Evolutionary conservation across 371 early-diverging fungal species (phyloP).

Genomic region (Chytridiales sp.): DNA sequence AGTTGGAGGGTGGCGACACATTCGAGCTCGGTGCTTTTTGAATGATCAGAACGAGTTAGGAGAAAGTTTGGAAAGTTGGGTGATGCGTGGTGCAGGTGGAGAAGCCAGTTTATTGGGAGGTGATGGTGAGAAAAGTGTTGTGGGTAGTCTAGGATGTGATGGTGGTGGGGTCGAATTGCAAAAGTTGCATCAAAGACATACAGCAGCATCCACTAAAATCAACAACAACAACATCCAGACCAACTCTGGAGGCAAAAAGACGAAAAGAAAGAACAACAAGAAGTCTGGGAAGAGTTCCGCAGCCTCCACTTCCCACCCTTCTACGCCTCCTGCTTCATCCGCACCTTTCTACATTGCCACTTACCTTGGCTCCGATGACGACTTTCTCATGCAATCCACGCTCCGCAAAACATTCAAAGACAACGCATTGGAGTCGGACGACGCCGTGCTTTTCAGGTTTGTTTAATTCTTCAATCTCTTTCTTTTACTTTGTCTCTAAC

Average conservation of each 20-base stretch:
- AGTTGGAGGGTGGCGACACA: too few relatives aligned
- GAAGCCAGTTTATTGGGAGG: too few relatives aligned
- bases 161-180: too few relatives aligned
- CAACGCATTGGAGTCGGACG: constrained; percentile 68
- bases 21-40: too few relatives aligned
- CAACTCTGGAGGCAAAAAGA: neutral
- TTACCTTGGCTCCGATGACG: constrained; percentile 73
- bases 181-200: constrained; percentile 13
- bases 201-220: constrained; percentile 15
- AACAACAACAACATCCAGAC: constrained; percentile 12
- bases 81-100: too few relatives aligned
- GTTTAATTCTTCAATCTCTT: constrained; percentile 2
- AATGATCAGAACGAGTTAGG: too few relatives aligned
- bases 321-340: constrained; percentile 6
- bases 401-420: constrained; percentile 68
- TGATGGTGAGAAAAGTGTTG: too few relatives aligned
- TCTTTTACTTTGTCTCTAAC: too few relatives aligned
- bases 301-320: neutral
- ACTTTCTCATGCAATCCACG: constrained; percentile 67
- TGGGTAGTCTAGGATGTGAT: too few relatives aligned
- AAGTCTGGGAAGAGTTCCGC: constrained; percentile 1
- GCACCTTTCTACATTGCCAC: constrained; percentile 34
- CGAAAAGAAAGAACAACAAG: too few relatives aligned
- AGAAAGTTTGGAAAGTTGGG: too few relatives aligned
- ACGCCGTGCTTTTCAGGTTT: constrained; percentile 66